phyloP scores from a whole-genome alignment of 2,329 filamentous ascomycete species.

The Neofusicoccum parvum region DNA sequence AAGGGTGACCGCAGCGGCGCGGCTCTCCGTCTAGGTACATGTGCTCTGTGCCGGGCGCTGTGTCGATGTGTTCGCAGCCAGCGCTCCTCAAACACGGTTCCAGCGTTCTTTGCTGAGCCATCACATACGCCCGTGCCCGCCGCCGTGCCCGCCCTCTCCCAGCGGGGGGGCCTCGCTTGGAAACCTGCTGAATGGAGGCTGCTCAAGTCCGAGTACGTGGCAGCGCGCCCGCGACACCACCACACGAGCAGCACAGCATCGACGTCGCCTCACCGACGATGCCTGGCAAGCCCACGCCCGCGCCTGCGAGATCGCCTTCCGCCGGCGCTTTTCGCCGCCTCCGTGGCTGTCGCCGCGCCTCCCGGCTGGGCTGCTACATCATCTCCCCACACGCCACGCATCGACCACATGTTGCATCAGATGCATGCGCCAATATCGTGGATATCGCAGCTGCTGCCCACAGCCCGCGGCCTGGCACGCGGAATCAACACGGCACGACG shows the following conservation, averaged over 20 bases:
- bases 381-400: not conserved
- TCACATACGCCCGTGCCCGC: constrained; percentile 12
- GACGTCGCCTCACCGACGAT: not conserved
- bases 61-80: not conserved
- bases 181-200: not conserved
- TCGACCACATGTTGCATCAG: constrained; percentile 12
- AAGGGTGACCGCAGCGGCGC: constrained; percentile 18
- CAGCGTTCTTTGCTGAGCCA: constrained; percentile 1
- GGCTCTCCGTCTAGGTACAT: constrained; percentile 17
- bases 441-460: not conserved
- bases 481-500: not conserved
- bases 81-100: constrained; percentile 10
- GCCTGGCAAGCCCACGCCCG: too few species aligned
- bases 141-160: not conserved
- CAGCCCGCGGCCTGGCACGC: constrained; percentile 1
- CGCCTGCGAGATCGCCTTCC: not conserved
- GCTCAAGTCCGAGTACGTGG: constrained; percentile 1
- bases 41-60: not conserved
- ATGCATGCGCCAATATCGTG: constrained; percentile 16
- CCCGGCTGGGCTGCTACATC: not conserved
- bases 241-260: not conserved
- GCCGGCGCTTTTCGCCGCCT: not conserved
- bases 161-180: constrained; percentile 6
- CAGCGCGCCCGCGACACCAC: constrained; percentile 1
- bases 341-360: not conserved